These are phyloP conservation scores for Neoboletus subvelutipes DNA, from an alignment of 768 basidiomycete species.

Conservation along the genomic window DNA sequence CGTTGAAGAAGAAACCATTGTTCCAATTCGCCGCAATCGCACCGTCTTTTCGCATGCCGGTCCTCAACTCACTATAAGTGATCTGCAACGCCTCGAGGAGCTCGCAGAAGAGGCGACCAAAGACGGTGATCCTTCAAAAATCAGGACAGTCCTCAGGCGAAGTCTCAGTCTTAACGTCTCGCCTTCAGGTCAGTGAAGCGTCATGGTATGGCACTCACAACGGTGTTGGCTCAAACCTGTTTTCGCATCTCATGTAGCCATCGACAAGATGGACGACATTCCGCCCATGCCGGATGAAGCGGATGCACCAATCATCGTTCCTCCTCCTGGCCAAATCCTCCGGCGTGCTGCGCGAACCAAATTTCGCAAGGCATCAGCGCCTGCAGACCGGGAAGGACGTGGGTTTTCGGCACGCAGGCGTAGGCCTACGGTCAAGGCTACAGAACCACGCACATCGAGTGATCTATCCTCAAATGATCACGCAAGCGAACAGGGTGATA, in stretches of 20 bases:
- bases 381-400: conserved; percentile 79
- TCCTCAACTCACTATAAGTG: conserved; percentile 88
- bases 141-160: conserved; percentile 76
- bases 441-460: conserved; percentile 60
- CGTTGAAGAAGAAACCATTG: conserved; percentile 66
- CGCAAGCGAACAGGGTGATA: conserved; percentile 63
- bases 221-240: conserved; percentile 22
- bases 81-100: conserved; percentile 92
- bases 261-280: conserved; percentile 67
- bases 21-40: conserved; percentile 68
- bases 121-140: conserved; percentile 77
- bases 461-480: conserved; percentile 58
- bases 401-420: conserved; percentile 55
- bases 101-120: conserved; percentile 86
- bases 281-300: conserved; percentile 73
- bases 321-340: conserved; percentile 84
- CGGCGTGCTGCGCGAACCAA: conserved; percentile 92
- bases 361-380: conserved; percentile 81
- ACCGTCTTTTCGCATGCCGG: conserved; percentile 64
- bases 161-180: conserved; percentile 87
- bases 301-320: conserved; percentile 84
- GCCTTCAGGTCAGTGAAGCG: conserved; percentile 67
- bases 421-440: conserved; percentile 25
- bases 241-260: conserved; percentile 40
- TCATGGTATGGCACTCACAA: conserved; percentile 6